phyloP scores from a whole-genome alignment of 495 filamentous ascomycete species.

The Talaromyces ruber region DNA sequence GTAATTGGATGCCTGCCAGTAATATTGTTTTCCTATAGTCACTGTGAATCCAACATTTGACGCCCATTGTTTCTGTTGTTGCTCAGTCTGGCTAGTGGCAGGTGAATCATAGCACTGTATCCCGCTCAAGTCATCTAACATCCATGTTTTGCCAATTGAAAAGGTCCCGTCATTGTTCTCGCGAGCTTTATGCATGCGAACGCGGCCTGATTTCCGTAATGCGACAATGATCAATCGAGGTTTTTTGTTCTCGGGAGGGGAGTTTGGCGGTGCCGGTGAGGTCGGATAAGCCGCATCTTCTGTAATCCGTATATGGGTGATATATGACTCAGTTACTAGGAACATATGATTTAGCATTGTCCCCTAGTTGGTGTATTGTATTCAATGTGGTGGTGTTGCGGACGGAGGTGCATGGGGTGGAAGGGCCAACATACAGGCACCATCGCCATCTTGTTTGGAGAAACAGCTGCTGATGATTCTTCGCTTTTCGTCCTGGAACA shows the following conservation, averaged over 20 bases:
- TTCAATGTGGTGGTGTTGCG: not conserved
- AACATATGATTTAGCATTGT: not conserved
- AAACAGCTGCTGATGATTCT: conserved; percentile 91
- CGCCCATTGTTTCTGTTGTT: conserved; percentile 67
- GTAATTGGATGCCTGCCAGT: conserved; percentile 83
- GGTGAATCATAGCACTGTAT: conserved; percentile 65
- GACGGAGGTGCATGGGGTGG: not conserved
- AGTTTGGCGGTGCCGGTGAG: conserved; percentile 68
- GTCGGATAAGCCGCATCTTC: conserved; percentile 84
- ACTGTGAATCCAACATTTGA: conserved; percentile 78
- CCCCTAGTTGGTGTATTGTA: not conserved
- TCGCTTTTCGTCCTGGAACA: conserved; percentile 92
- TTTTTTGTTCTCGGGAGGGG: conserved; percentile 68
- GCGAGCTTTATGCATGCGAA: conserved; percentile 92
- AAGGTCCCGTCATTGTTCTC: conserved; percentile 91
- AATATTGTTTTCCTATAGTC: conserved; percentile 86
- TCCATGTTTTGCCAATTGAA: conserved; percentile 98
- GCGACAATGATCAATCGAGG: conserved; percentile 83
- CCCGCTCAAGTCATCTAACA: conserved; percentile 71
- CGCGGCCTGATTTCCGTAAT: conserved; percentile 82
- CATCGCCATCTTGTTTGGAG: conserved; percentile 75
- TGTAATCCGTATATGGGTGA: conserved; percentile 84
- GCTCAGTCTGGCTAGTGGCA: conserved; percentile 45
- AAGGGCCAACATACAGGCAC: conserved; percentile 52
- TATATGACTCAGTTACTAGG: conserved; percentile 86